Percentiles rank a stretch among this genome's conserved stretches.
Evolutionary conservation across 768 basidiomycete genomes (phyloP).

Genomic region (Phlebiopsis flavidoalba): DNA sequence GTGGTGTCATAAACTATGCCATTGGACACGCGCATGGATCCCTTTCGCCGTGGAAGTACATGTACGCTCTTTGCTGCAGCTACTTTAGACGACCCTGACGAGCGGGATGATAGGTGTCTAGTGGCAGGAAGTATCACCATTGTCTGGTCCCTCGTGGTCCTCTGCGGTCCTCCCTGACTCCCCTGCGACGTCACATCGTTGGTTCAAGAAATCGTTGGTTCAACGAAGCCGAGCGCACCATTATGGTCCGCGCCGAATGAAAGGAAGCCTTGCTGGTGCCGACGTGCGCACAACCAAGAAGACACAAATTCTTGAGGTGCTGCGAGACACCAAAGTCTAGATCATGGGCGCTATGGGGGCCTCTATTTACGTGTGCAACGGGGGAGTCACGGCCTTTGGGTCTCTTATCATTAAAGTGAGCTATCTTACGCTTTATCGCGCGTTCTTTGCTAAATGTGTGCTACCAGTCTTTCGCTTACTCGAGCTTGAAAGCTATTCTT

Average conservation of each 20-base stretch:
- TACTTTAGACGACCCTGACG: background rate
- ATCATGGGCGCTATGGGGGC: constrained; percentile 6
- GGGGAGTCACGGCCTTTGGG: constrained; percentile 9
- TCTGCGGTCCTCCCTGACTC: constrained; percentile 4
- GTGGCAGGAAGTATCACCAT: constrained; percentile 9
- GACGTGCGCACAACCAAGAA: constrained; percentile 3
- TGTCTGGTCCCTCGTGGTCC: constrained; percentile 5
- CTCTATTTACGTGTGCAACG: constrained; percentile 8
- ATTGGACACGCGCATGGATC: constrained; percentile 8
- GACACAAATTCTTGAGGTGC: constrained; percentile 3
- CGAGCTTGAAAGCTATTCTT: constrained; percentile 5
- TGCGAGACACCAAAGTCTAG: constrained; percentile 6
- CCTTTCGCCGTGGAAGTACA: constrained; percentile 9
- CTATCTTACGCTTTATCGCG: background rate
- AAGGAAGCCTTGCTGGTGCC: constrained; percentile 2
- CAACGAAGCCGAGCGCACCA: constrained; percentile 8
- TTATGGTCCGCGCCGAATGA: constrained; percentile 6
- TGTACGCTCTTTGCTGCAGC: background rate
- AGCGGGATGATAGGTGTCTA: background rate
- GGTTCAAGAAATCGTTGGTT: too few relatives aligned
- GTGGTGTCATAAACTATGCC: constrained; percentile 8
- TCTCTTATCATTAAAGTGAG: constrained; percentile 9
- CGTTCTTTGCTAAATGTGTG: background rate
- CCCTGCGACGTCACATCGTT: constrained; percentile 7
- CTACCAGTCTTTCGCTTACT: constrained; percentile 6